These are phyloP conservation scores for Apocynum venetum DNA, from an alignment of 257 asterid genomes.

Conservation along the genomic window DNA sequence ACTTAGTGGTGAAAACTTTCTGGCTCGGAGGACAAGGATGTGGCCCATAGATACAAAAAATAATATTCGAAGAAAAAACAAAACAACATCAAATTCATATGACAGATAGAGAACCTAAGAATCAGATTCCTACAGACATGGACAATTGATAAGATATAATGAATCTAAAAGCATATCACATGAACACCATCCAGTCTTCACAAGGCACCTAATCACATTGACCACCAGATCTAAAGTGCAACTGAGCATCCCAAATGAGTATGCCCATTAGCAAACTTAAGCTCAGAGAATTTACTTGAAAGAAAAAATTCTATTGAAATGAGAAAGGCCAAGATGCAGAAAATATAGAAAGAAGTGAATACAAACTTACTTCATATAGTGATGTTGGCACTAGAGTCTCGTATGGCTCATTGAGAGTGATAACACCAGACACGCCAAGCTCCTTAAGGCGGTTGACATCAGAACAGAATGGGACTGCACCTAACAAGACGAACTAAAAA, in stretches of 20 bases:
- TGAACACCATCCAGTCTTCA: background rate
- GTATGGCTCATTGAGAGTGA: constrained; percentile 57
- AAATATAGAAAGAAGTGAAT: background rate
- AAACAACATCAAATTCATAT: background rate
- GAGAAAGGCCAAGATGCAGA: constrained; percentile 2
- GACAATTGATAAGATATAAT: background rate
- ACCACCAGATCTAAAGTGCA: background rate
- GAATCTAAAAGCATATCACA: background rate
- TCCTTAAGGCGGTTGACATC: constrained; percentile 43
- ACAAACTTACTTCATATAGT: constrained; percentile 38
- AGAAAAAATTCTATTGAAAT: background rate
- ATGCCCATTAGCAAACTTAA: background rate
- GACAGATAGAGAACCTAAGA: background rate
- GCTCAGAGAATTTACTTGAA: background rate
- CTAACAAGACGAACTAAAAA: constrained; percentile 50
- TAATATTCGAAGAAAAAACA: background rate
- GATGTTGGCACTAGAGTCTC: constrained; percentile 55
- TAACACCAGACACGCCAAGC: constrained; percentile 51
- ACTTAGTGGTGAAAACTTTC: background rate
- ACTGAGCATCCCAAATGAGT: background rate
- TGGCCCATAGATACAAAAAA: background rate
- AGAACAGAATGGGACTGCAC: constrained; percentile 63
- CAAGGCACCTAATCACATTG: background rate
- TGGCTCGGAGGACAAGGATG: background rate
- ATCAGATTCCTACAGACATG: background rate